Percentiles rank a stretch among this genome's conserved stretches.
Conservation (phyloP, 192 early-diverging fungal genomes). For the Backusella sp. region DNA sequence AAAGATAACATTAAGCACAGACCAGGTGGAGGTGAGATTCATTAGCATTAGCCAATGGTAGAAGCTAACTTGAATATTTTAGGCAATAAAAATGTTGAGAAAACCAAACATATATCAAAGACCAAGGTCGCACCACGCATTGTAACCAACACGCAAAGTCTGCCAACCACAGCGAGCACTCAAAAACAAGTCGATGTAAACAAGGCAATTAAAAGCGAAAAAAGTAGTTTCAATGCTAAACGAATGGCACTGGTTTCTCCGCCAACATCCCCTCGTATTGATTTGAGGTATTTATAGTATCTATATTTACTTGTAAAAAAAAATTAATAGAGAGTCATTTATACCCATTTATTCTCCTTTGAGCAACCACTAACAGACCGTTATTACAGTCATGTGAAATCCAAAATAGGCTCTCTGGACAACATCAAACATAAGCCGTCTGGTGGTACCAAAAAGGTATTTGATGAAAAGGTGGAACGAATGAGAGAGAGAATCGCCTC, state of each 20-base stretch:
- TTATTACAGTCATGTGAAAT: constrained; percentile 11
- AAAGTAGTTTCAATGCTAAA: background rate
- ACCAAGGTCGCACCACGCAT: background rate
- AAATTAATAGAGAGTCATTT: background rate
- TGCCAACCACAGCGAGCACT: background rate
- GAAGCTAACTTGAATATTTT: background rate
- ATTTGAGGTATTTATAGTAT: constrained; percentile 2
- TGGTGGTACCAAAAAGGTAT: constrained; percentile 10
- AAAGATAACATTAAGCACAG: constrained; percentile 23
- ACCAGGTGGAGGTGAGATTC: constrained; percentile 31
- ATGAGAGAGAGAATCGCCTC: background rate
- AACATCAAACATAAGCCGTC: constrained; percentile 20
- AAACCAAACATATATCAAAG: background rate
- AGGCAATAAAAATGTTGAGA: background rate
- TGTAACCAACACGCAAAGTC: background rate
- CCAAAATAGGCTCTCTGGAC: constrained; percentile 14
- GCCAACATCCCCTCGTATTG: background rate
- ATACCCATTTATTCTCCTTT: background rate
- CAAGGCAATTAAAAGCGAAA: background rate
- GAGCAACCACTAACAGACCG: constrained; percentile 4
- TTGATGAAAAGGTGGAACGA: background rate
- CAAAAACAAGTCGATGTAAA: background rate
- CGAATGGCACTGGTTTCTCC: background rate
- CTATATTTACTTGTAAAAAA: background rate
- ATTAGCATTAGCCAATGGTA: constrained; percentile 77